These are phyloP conservation scores for Mortierella sp. DNA, from an alignment of 371 early-diverging fungal genomes.

Conservation along the genomic window DNA sequence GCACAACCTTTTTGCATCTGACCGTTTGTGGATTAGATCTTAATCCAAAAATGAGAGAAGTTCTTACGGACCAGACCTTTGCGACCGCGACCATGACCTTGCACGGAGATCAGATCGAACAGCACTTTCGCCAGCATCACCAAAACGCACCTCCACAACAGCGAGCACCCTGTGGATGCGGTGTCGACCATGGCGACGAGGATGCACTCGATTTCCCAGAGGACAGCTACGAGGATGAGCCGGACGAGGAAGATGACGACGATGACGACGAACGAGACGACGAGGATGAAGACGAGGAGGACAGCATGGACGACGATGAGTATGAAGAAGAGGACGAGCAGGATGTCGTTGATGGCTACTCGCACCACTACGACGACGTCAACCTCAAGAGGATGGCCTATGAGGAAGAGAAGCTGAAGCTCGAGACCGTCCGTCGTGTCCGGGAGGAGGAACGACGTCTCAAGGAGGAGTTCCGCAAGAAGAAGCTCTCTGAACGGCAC, in stretches of 20 bases:
- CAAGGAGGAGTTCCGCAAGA: slow-evolving; percentile 54
- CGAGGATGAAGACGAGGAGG: slow-evolving; percentile 35
- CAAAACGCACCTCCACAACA: slow-evolving; percentile 34
- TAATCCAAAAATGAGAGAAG: slow-evolving; percentile 52
- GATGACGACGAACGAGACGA: slow-evolving; percentile 38
- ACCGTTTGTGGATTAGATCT: slow-evolving; percentile 25
- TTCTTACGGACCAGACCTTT: slow-evolving; percentile 51
- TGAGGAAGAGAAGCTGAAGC: slow-evolving; percentile 54
- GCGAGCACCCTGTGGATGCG: slow-evolving; percentile 32
- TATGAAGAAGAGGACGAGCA: slow-evolving; percentile 57
- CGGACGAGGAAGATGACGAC: slow-evolving; percentile 46
- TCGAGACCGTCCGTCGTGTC: slow-evolving; percentile 48
- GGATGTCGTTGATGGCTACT: slow-evolving; percentile 53
- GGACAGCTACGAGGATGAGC: slow-evolving; percentile 57
- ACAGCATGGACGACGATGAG: slow-evolving; percentile 41
- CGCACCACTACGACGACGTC: slow-evolving; percentile 54
- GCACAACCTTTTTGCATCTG: not conserved
- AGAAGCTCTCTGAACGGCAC: slow-evolving; percentile 36
- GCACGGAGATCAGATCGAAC: slow-evolving; percentile 41
- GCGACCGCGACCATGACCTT: slow-evolving; percentile 34
- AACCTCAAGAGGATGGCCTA: slow-evolving; percentile 54
- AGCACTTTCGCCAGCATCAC: slow-evolving; percentile 35
- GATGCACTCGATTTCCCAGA: slow-evolving; percentile 43
- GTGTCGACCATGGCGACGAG: slow-evolving; percentile 40
- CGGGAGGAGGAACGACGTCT: slow-evolving; percentile 55